Base-by-base conservation (phyloP, 129 eudicot genomes). In the Deinandra increscens region DNA sequence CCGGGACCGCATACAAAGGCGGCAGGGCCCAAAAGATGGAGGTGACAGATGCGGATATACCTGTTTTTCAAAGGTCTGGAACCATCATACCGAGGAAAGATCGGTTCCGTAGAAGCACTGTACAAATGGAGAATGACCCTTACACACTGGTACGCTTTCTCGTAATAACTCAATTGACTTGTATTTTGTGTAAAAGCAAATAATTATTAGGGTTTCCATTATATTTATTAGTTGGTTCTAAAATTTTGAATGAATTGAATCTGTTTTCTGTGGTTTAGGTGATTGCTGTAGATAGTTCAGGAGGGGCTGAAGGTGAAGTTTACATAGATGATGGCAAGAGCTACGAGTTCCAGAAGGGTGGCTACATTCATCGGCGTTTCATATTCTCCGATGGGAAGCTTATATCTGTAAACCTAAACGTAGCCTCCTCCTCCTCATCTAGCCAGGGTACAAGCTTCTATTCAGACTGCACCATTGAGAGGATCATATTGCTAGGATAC, bases 91-190 rank as follows among this genome's bases (percentile, higher is more conserved):
- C 99, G 4, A 83, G 99, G 79, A 94, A 85, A 84, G 99, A 94
- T 72, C 94, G 99, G 61, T 85, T 75, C 41, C 88, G 99, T 56
- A 80, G 99, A 74, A 89, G 97, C 74, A 83, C 99, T 12, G 81
- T 81, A 43, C 99, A 89, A 75, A 94, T 94, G 99, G 96, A 83
- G 79, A 84, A 94, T 58, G 99, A 94, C 82, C 99, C 99, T 56
- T 89, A 83, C 80, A 94, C 99, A 48, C 84, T 94, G 90, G 99
- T 94, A 82, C 8, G 79, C 31, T 26, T 1, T 26, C 31, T 26
- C 31, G 3, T 26, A 26, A 26, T 1, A 26, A 26, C 31, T 26
- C 31, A 26, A 26, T 26, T 26, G 31, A 26, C n/a, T n/a, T n/a
- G n/a, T n/a, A n/a, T 26, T 26, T 26, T 1, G 31, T 26, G 31